Conservation (phyloP, 208 protist species). For the Trypanosoma congolense region DNA sequence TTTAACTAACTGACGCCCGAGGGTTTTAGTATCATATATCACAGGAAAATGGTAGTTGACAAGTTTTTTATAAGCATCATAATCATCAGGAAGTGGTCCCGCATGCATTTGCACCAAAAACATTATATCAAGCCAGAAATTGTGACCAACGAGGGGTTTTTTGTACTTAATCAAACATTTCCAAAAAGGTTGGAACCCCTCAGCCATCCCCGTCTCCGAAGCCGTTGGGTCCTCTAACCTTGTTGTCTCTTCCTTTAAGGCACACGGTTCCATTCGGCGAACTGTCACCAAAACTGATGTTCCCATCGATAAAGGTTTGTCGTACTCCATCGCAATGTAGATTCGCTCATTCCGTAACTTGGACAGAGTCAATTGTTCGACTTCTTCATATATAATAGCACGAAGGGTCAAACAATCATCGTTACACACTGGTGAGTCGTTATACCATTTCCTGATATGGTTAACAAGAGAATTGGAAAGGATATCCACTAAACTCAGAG, state of each 20-base stretch:
- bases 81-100: slow-evolving; percentile 28
- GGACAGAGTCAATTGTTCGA: slow-evolving; percentile 7
- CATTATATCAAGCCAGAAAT: slow-evolving; percentile 78
- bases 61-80: slow-evolving; percentile 44
- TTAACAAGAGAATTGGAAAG: slow-evolving; percentile 14
- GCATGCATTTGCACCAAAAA: slow-evolving; percentile 84
- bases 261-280: not conserved
- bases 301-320: not conserved
- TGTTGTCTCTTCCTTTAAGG: not conserved
- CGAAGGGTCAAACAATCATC: slow-evolving; percentile 5
- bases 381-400: slow-evolving; percentile 10
- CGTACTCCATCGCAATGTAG: slow-evolving; percentile 13
- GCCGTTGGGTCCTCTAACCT: not conserved
- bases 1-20: slow-evolving; percentile 21
- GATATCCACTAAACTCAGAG: not conserved
- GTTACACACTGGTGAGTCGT: not conserved
- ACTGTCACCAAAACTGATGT: slow-evolving; percentile 3
- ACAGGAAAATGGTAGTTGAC: slow-evolving; percentile 30
- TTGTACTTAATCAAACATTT: slow-evolving; percentile 51
- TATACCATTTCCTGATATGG: slow-evolving; percentile 27
- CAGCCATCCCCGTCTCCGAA: not conserved
- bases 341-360: slow-evolving; percentile 6
- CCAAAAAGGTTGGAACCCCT: slow-evolving; percentile 67
- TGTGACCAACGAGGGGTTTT: slow-evolving; percentile 76
- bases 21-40: slow-evolving; percentile 75